Base-by-base conservation (phyloP, 495 filamentous ascomycete genomes). In the Penicillium alfredii region DNA sequence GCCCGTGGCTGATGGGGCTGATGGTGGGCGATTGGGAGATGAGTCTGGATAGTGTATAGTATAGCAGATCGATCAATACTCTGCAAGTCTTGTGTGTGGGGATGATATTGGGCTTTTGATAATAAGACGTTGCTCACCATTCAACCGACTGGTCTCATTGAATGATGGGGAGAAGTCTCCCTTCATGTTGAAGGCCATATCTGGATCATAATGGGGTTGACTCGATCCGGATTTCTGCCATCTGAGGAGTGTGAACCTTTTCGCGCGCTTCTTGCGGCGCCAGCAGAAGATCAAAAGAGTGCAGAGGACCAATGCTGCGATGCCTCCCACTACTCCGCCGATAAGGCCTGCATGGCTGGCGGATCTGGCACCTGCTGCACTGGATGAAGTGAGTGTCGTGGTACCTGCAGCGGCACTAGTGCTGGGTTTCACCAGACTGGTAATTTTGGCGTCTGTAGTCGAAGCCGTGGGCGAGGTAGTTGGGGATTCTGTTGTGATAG, bases 291-390 rank as follows among this genome's bases (percentile, higher is more conserved):
- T 57, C 0, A 53, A 14, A 2, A 57, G 11, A 7, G 28, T 30
- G 3, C 51, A 13, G 4, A 63, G n/a, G 1, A 58, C n/a, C 6
- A 50, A 10, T 4, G 27, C 57, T 16, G 38, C 25, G 0, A 56
- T 18, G 0, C 52, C 55, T 19, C 53, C 62, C 0, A 61, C 29
- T 5, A 49, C 44, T 2, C 49, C 62, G 16, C 62, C 64, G 29
- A 66, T 59, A 14, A 58, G 33, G 2, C 35, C 48, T 5, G 17
- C 30, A 15, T 36, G 45, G 19, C 24, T 51, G 10, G 24, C 15
- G 20, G 24, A 27, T 6, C 29, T 8, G 4, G 38, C 25, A 25
- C 14, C 36, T 14, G 20, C 28, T 4, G n/a, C 29, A 15, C 15
- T 34, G n/a, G 36, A 19, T 26, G 51, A 14, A 13, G 33, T 42